These are phyloP conservation scores for Russula griseocarnosa DNA, from an alignment of 768 basidiomycete species.

Conservation along the genomic window DNA sequence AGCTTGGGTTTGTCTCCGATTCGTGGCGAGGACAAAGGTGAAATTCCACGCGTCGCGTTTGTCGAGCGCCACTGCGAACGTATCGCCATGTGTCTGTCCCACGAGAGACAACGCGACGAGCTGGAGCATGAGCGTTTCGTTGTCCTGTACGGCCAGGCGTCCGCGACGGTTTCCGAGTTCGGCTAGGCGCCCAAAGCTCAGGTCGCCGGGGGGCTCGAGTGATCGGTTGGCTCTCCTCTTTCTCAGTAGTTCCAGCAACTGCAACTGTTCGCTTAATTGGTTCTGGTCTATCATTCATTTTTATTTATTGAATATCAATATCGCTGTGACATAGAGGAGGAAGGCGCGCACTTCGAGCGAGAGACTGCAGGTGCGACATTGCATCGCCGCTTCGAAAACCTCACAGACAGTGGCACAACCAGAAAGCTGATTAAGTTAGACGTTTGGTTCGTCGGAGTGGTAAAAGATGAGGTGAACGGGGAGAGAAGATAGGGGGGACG, in stretches of 20 bases:
- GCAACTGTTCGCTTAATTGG: constrained; percentile 23
- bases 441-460: constrained; percentile 14
- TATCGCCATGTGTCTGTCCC: constrained; percentile 23
- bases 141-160: constrained; percentile 20
- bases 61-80: constrained; percentile 24
- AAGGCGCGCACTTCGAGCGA: constrained; percentile 19
- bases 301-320: not conserved
- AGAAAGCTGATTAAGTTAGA: constrained; percentile 1
- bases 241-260: constrained; percentile 17
- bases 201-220: not conserved
- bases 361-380: constrained; percentile 18
- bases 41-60: constrained; percentile 17
- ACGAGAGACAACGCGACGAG: constrained; percentile 23
- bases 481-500: constrained; percentile 16
- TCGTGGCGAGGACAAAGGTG: constrained; percentile 24
- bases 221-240: not conserved
- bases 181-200: constrained; percentile 8
- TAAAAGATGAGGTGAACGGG: constrained; percentile 7
- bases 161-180: constrained; percentile 15
- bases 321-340: not conserved
- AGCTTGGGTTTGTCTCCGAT: constrained; percentile 6
- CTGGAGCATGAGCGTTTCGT: constrained; percentile 22
- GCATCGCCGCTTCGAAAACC: constrained; percentile 20
- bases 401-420: not conserved
- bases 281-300: constrained; percentile 14